These are phyloP conservation scores for Hypoxylon sp. DNA, from an alignment of 2,329 filamentous ascomycete genomes.

Conservation along the genomic window DNA sequence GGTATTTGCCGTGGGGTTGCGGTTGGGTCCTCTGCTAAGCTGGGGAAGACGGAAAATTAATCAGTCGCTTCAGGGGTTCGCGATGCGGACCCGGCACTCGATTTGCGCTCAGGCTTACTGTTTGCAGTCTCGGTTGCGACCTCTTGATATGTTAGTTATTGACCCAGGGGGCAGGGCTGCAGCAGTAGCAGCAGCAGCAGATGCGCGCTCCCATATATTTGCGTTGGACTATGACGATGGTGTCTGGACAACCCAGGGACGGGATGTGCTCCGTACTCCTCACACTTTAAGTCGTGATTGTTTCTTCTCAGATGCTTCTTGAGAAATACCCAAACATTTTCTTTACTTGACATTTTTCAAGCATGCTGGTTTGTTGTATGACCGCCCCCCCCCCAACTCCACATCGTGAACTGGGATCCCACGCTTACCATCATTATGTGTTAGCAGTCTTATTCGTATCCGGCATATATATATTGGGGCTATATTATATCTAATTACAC, in stretches of 20 bases:
- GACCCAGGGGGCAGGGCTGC: conserved; percentile 9
- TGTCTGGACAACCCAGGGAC: conserved; percentile 11
- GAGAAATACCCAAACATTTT: conserved; percentile 3
- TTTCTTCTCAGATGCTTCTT: conserved; percentile 15
- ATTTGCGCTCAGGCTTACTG: conserved; percentile 32
- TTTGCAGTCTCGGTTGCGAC: conserved; percentile 32
- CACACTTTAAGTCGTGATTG: conserved; percentile 7
- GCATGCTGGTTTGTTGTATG: conserved; percentile 14
- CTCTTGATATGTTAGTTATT: conserved; percentile 28
- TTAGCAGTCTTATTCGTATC: conserved; percentile 24
- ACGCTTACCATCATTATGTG: conserved; percentile 19
- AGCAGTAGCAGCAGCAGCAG: conserved; percentile 14
- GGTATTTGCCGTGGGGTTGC: conserved; percentile 29
- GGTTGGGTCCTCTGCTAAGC: conserved; percentile 12
- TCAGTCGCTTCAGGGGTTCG: conserved; percentile 31
- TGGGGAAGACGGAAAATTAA: conserved; percentile 32
- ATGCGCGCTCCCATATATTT: conserved; percentile 22
- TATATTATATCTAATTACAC: conserved; percentile 3
- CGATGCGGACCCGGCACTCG: conserved; percentile 22
- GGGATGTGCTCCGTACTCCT: conserved; percentile 13
- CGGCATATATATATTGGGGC: no score
- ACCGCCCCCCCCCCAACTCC: no score
- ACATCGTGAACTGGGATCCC: conserved; percentile 5
- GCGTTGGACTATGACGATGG: conserved; percentile 21
- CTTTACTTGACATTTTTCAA: conserved; percentile 8